Base-by-base conservation (phyloP, 2,329 filamentous ascomycete genomes). In the Tetracladium maxilliforme region DNA sequence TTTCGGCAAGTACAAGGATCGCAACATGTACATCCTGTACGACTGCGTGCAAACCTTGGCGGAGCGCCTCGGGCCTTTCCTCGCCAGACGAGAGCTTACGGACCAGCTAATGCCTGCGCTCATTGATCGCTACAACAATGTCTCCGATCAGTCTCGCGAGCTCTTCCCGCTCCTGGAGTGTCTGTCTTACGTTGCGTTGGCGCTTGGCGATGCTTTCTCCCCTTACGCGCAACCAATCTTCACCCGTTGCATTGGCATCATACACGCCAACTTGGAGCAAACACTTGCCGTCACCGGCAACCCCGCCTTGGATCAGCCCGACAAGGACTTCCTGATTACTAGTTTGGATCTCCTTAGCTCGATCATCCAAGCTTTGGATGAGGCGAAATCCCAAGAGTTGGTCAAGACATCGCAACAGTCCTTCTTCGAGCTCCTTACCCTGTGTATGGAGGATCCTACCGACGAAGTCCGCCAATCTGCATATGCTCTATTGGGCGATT, bases 1-100 rank as follows among this genome's bases (percentile, higher is more conserved):
- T 51, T 98, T 98, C 52, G 68, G 63, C 26, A 84, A 80, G 52
- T 98, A 95, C 69, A 95, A 98, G 63, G 87, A 95, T 51, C 77
- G 83, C 42, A 98, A 98, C 56, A 94, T 95, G 72, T 94, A 92
- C 56, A 92, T 95, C 27, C 69, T 98, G 17, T 98, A 98, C 56
- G 90, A 98, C 54, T 95, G 90, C 49, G 82, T 98, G 17, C 90
- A 98, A 55, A 98, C 90, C 1, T 61, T 98, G 29, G 90, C 90
- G 4, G 90, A 98, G 49, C 78, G 83, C 43, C 78, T 95, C 27
- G 84, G 83, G 8, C 72, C 76, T 6, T 71, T 78, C 17, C 61
- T 98, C 35, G 78, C 83, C n/a, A 64, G 71, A 32, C 78, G 78
- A 6, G 70, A 86, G 26, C 67, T 93, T n/a, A 73, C 86, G 20